phyloP scores from a whole-genome alignment of 2,329 filamentous ascomycete genomes.

The Davidsoniella virescens region DNA sequence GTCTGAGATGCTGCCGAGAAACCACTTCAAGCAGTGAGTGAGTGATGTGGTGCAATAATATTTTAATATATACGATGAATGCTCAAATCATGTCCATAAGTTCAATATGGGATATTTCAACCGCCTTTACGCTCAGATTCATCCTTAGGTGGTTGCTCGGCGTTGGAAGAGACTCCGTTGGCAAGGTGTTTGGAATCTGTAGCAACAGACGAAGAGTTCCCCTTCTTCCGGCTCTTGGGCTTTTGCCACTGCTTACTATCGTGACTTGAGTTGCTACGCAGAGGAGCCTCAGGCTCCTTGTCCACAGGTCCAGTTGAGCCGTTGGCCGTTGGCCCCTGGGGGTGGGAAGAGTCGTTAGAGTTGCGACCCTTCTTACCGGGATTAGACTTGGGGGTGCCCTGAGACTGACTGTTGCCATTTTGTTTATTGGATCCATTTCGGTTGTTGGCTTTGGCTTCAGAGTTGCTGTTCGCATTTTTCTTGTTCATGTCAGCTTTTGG shows the following conservation, averaged over 20 bases:
- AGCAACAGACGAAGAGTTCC: conserved; percentile 27
- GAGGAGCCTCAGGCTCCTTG: conserved; percentile 32
- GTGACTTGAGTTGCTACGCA: conserved; percentile 17
- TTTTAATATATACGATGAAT: too few relatives aligned
- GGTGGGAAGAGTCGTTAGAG: not conserved
- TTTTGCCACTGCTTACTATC: conserved; percentile 37
- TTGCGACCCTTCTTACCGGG: conserved; percentile 8
- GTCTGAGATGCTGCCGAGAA: too few relatives aligned
- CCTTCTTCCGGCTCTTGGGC: conserved; percentile 38
- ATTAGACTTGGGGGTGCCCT: not conserved
- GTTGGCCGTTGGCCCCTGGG: not conserved
- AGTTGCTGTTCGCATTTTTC: not conserved
- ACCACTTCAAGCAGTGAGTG: too few relatives aligned
- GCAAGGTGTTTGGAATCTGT: conserved; percentile 18
- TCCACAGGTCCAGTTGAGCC: not conserved
- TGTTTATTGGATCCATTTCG: conserved; percentile 4
- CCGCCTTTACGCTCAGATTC: conserved; percentile 48
- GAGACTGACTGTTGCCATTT: conserved; percentile 3
- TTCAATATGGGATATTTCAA: conserved; percentile 20
- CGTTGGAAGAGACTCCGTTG: conserved; percentile 24
- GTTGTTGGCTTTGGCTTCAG: conserved; percentile 3
- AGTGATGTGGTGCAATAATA: too few relatives aligned
- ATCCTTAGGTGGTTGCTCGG: conserved; percentile 40
- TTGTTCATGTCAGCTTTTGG: conserved; percentile 1
- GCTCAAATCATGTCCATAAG: too few relatives aligned